Conservation (phyloP, 2,329 filamentous ascomycete genomes). For the Drechslerella dactyloides region DNA sequence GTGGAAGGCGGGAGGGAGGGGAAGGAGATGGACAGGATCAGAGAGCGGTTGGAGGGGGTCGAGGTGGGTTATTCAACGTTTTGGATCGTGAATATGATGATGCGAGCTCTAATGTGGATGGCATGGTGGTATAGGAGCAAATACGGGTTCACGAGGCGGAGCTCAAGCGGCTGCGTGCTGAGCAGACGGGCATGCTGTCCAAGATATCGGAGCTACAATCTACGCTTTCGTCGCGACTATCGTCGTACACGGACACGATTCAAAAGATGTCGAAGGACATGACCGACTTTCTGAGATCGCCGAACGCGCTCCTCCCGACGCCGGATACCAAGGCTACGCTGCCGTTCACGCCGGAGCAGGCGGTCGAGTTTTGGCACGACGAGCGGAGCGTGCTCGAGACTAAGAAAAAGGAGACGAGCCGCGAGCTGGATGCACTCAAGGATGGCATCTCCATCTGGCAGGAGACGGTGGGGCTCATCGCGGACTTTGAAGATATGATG, state of each 20-base stretch:
- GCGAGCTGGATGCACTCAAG: conserved; percentile 71
- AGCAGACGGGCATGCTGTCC: conserved; percentile 31
- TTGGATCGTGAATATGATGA: neutral
- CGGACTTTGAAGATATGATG: conserved; percentile 69
- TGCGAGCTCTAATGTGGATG: neutral
- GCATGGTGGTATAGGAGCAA: conserved; percentile 22
- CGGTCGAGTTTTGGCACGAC: conserved; percentile 69
- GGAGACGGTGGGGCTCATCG: conserved; percentile 66
- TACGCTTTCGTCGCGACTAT: conserved; percentile 37
- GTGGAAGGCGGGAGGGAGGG: conserved; percentile 37
- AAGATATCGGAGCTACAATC: conserved; percentile 47
- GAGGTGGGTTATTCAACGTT: conserved; percentile 22
- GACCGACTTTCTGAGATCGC: conserved; percentile 43
- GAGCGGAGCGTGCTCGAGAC: conserved; percentile 67
- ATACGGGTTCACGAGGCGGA: conserved; percentile 46
- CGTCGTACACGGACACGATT: conserved; percentile 39
- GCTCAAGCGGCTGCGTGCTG: conserved; percentile 29
- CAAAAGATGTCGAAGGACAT: conserved; percentile 46
- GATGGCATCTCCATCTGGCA: conserved; percentile 73
- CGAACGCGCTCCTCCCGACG: conserved; percentile 31
- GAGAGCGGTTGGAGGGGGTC: conserved; percentile 40
- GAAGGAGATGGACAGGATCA: conserved; percentile 41
- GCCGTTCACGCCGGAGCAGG: conserved; percentile 44
- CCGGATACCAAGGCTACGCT: conserved; percentile 35
- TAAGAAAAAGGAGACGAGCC: conserved; percentile 65